Percentiles rank a stretch among this genome's conserved stretches.
phyloP scores from a whole-genome alignment of 345 rosid species.

The Eucalyptus cladocalyx region DNA sequence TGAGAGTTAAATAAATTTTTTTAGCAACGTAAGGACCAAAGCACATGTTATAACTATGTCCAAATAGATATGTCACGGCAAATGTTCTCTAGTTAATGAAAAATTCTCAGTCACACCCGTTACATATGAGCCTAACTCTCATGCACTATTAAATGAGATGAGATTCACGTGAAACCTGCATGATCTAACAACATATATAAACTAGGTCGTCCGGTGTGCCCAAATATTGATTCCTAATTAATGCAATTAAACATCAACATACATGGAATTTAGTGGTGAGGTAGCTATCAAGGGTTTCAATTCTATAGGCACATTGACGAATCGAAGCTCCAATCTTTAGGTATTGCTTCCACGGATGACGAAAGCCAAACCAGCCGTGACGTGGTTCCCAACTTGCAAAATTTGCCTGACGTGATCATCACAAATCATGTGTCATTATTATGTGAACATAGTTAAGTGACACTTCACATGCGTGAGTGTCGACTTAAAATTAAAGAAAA shows the following conservation, averaged over 20 bases:
- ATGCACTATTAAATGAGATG: background rate
- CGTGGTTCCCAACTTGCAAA: conserved; percentile 85
- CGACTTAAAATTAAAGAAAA: background rate
- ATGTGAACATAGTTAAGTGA: background rate
- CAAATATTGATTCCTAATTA: background rate
- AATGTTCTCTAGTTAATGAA: background rate
- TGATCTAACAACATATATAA: background rate
- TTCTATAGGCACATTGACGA: conserved; percentile 49
- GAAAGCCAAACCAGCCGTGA: conserved; percentile 58
- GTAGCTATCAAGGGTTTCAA: conserved; percentile 50
- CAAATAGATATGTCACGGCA: background rate
- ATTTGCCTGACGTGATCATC: conserved; percentile 34
- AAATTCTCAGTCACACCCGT: accelerated
- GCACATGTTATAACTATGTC: background rate
- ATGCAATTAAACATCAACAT: background rate
- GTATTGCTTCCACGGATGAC: conserved; percentile 77
- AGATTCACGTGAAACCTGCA: accelerated
- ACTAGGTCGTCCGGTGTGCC: accelerated
- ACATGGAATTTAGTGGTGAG: conserved; percentile 31
- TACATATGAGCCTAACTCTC: background rate
- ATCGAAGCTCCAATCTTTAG: conserved; percentile 30
- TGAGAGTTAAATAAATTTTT: background rate
- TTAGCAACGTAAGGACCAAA: background rate
- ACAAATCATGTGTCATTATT: background rate
- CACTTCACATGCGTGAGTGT: background rate